Evolutionary conservation across 2,329 filamentous ascomycete species (phyloP).

Genomic region (Paecilomyces fulvus): DNA sequence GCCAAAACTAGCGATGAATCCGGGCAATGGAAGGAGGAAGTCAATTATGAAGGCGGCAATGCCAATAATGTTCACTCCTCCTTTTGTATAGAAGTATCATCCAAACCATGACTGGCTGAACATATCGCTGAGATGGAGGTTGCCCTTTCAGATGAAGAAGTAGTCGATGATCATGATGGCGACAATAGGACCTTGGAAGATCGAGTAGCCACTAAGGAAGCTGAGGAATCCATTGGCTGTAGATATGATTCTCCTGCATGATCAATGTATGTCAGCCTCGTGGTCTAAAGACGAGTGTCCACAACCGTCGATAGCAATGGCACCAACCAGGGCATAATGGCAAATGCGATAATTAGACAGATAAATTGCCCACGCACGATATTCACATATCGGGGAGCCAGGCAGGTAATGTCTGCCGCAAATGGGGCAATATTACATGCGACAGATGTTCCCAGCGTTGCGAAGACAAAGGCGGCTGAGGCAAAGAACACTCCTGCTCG

Average conservation of each 20-base stretch:
- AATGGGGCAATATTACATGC: constrained; percentile 25
- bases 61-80: constrained; percentile 21
- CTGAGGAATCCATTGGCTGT: constrained; percentile 15
- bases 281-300: not conserved
- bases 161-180: constrained; percentile 30
- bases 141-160: constrained; percentile 22
- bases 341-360: constrained; percentile 22
- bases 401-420: constrained; percentile 25
- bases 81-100: constrained; percentile 26
- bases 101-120: constrained; percentile 18
- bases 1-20: constrained; percentile 12
- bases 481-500: constrained; percentile 28
- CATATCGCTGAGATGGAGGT: constrained; percentile 23
- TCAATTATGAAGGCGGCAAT: constrained; percentile 15
- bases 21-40: constrained; percentile 13
- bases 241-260: constrained; percentile 12
- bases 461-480: constrained; percentile 13
- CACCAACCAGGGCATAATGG: constrained; percentile 26
- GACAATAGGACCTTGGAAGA: constrained; percentile 14
- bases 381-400: constrained; percentile 23
- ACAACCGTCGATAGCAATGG: not conserved
- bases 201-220: constrained; percentile 14
- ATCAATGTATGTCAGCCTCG: not conserved
- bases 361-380: constrained; percentile 25
- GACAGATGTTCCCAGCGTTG: constrained; percentile 14